A percentile compares a stretch with the other conserved stretches of the same genome.
These are phyloP conservation scores for Penstemon barbatus DNA, from an alignment of 257 asterid genomes.

Conservation along the genomic window DNA sequence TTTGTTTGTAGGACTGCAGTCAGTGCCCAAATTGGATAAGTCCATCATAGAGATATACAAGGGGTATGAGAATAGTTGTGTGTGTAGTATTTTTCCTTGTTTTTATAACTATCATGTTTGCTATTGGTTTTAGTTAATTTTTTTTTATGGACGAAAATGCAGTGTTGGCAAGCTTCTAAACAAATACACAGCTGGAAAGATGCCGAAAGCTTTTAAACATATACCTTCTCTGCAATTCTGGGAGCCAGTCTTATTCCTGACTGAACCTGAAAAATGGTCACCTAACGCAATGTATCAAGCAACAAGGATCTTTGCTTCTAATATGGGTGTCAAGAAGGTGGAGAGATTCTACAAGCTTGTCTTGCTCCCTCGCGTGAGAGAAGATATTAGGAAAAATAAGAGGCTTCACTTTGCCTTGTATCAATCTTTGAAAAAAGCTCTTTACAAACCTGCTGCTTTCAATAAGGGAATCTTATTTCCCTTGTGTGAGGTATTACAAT, in stretches of 20 bases:
- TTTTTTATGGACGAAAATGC: slow-evolving; percentile 24
- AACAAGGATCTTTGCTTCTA: slow-evolving; percentile 88
- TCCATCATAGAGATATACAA: slow-evolving; percentile 79
- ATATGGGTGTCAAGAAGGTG: slow-evolving; percentile 81
- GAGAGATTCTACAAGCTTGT: slow-evolving; percentile 85
- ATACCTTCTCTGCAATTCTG: slow-evolving; percentile 71
- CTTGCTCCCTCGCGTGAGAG: slow-evolving; percentile 90
- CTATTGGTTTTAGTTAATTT: not conserved
- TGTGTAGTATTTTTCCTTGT: not conserved
- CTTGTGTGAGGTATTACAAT: slow-evolving; percentile 71
- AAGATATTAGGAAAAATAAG: slow-evolving; percentile 78
- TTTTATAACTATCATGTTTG: not conserved
- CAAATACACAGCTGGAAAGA: slow-evolving; percentile 83
- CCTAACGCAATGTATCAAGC: slow-evolving; percentile 92
- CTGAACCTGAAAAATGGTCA: slow-evolving; percentile 95
- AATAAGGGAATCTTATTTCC: slow-evolving; percentile 84
- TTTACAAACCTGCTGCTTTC: slow-evolving; percentile 93
- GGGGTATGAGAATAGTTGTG: slow-evolving; percentile 48
- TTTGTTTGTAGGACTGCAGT: slow-evolving; percentile 52
- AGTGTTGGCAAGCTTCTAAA: slow-evolving; percentile 80
- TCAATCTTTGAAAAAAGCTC: slow-evolving; percentile 78
- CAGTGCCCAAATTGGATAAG: slow-evolving; percentile 70
- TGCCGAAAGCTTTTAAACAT: slow-evolving; percentile 91
- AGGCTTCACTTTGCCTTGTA: slow-evolving; percentile 83
- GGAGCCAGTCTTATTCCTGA: slow-evolving; percentile 83